Conservation (phyloP, 2,329 filamentous ascomycete species). For the Pochonia chlamydosporia region DNA sequence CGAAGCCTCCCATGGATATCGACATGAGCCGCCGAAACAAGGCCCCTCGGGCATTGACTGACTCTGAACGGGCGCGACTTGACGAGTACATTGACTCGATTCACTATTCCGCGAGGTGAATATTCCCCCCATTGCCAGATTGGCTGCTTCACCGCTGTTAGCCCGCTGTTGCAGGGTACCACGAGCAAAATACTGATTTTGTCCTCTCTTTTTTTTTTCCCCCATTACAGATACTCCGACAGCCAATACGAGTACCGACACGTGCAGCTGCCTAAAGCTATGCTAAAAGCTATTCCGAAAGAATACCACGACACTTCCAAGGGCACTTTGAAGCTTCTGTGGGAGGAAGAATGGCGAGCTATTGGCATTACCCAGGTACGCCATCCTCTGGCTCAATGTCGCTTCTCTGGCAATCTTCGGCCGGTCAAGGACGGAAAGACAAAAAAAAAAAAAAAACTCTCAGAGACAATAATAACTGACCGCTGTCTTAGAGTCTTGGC, state of each 20-base stretch:
- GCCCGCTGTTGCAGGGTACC: neutral
- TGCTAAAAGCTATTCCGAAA: slow-evolving; percentile 94
- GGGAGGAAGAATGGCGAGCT: slow-evolving; percentile 98
- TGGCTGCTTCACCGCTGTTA: neutral
- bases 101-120: slow-evolving; percentile 86
- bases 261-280: slow-evolving; percentile 94
- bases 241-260: slow-evolving; percentile 94
- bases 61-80: slow-evolving; percentile 74
- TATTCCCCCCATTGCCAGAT: neutral
- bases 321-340: slow-evolving; percentile 90
- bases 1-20: slow-evolving; percentile 44
- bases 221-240: slow-evolving; percentile 71
- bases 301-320: slow-evolving; percentile 87
- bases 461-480: slow-evolving; percentile 1
- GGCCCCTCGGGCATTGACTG: slow-evolving; percentile 71
- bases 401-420: neutral
- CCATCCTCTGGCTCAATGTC: neutral
- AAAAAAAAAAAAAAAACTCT: neutral
- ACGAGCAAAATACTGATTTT: neutral
- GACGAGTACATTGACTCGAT: slow-evolving; percentile 92
- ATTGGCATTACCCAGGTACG: slow-evolving; percentile 93
- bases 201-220: slow-evolving; percentile 3
- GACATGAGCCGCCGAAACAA: slow-evolving; percentile 84
- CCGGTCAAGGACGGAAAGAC: no score
- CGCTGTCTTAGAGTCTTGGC: slow-evolving; percentile 68